Evolutionary conservation across 2,329 filamentous ascomycete genomes (phyloP).

Genomic region (Sporothrix luriei): DNA sequence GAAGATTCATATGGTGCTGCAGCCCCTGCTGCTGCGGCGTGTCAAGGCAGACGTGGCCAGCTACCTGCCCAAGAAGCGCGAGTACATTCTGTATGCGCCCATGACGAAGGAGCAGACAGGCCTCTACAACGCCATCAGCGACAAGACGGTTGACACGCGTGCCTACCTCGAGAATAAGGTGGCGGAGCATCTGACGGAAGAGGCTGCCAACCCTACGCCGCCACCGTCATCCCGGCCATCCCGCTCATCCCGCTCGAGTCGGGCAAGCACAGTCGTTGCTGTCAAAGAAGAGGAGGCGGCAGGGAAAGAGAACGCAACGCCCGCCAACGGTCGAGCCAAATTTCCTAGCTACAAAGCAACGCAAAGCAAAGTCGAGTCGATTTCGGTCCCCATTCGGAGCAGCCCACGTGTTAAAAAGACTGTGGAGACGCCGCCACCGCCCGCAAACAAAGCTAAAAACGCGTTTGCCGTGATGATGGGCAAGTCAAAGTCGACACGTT

Average conservation of each 20-base stretch:
- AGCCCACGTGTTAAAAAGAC: conserved; percentile 44
- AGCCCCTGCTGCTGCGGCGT: conserved; percentile 83
- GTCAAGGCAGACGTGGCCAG: conserved; percentile 93
- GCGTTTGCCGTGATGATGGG: conserved; percentile 61
- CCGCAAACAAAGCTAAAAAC: conserved; percentile 43
- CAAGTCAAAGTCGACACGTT: conserved; percentile 43
- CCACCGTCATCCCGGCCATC: not conserved
- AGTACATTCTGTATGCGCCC: conserved; percentile 93
- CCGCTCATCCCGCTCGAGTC: conserved; percentile 46
- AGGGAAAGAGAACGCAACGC: not conserved
- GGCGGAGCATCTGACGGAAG: conserved; percentile 60
- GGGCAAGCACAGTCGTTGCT: conserved; percentile 43
- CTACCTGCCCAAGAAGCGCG: conserved; percentile 90
- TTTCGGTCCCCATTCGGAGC: conserved; percentile 42
- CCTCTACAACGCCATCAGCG: conserved; percentile 69
- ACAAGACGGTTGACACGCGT: conserved; percentile 63
- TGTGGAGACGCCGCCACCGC: conserved; percentile 35
- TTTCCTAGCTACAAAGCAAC: not conserved
- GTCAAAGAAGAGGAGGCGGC: not conserved
- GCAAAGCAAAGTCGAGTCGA: conserved; percentile 5
- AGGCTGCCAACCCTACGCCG: conserved; percentile 8
- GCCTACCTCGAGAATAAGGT: conserved; percentile 83
- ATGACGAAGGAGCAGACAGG: conserved; percentile 90
- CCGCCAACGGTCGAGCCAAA: conserved; percentile 37
- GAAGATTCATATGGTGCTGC: conserved; percentile 92